Percentiles rank a stretch among this genome's conserved stretches.
Evolutionary conservation across 2,329 filamentous ascomycete species (phyloP).

Genomic region (Aureobasidium lini): DNA sequence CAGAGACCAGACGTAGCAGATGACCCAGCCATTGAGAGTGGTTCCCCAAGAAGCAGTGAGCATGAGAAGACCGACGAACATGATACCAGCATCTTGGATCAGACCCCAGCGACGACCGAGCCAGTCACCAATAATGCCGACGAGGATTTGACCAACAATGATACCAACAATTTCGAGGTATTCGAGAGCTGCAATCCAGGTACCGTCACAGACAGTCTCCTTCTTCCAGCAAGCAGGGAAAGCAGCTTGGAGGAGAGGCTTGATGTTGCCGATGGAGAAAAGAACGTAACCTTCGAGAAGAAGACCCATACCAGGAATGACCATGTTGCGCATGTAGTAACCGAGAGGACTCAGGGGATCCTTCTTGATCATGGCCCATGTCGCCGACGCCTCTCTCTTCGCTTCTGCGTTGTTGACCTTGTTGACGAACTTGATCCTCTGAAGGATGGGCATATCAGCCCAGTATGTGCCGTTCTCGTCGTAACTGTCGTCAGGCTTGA

Average conservation of each 20-base stretch:
- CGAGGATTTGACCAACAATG: constrained; percentile 83
- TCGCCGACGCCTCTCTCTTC: constrained; percentile 55
- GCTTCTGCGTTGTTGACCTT: constrained; percentile 66
- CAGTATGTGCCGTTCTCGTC: constrained; percentile 79
- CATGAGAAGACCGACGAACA: constrained; percentile 90
- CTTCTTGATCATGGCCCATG: constrained; percentile 75
- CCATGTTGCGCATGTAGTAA: constrained; percentile 84
- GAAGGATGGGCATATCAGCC: constrained; percentile 69
- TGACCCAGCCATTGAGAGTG: constrained; percentile 84
- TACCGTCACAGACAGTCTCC: constrained; percentile 57
- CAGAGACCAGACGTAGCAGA: constrained; percentile 90
- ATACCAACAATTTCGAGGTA: constrained; percentile 94
- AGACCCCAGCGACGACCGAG: constrained; percentile 89
- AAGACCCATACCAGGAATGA: constrained; percentile 85
- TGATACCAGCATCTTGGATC: constrained; percentile 89
- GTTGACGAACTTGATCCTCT: constrained; percentile 69
- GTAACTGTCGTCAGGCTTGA: constrained; percentile 84
- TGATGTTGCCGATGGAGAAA: constrained; percentile 92
- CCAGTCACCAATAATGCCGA: constrained; percentile 74
- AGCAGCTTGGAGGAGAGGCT: constrained; percentile 67
- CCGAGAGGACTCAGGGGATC: constrained; percentile 77
- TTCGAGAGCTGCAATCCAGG: constrained; percentile 77
- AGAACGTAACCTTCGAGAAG: constrained; percentile 91
- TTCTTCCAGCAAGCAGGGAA: constrained; percentile 73
- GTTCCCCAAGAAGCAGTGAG: constrained; percentile 85